Conservation (phyloP, 2,329 filamentous ascomycete genomes). For the Sordariomycetes sp. region DNA sequence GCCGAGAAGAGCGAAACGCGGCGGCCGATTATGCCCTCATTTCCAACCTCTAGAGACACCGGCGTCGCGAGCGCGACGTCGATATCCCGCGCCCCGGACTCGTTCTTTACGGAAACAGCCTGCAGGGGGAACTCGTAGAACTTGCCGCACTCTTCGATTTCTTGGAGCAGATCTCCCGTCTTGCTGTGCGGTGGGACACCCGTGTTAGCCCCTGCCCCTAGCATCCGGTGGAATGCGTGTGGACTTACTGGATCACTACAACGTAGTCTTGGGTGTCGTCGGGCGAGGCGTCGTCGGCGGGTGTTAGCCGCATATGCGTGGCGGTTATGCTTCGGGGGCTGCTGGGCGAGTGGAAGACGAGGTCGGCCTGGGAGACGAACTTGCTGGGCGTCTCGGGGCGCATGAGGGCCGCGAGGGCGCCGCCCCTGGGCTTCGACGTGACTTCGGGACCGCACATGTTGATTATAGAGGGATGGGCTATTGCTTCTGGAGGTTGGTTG, state of each 20-base stretch:
- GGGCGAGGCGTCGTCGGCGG: slow-evolving; percentile 11
- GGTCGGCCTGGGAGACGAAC: slow-evolving; percentile 18
- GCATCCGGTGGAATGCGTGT: background rate
- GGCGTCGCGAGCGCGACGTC: slow-evolving; percentile 19
- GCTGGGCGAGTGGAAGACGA: slow-evolving; percentile 31
- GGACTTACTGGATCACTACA: slow-evolving; percentile 33
- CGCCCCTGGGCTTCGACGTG: slow-evolving; percentile 27
- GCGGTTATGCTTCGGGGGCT: slow-evolving; percentile 23
- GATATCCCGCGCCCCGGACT: background rate
- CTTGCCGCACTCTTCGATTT: slow-evolving; percentile 1
- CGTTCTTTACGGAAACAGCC: background rate
- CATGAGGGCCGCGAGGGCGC: slow-evolving; percentile 33
- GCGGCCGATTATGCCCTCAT: slow-evolving; percentile 36
- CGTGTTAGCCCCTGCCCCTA: background rate
- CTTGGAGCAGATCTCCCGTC: background rate
- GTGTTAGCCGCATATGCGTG: slow-evolving; percentile 30
- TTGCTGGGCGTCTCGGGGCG: slow-evolving; percentile 11
- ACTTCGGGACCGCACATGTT: slow-evolving; percentile 33
- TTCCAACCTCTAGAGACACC: slow-evolving; percentile 31
- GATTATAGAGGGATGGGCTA: background rate
- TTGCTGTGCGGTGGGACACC: background rate
- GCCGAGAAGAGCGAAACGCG: slow-evolving; percentile 26
- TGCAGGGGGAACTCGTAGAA: slow-evolving; percentile 1
- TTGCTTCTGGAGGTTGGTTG: background rate
- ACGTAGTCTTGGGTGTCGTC: slow-evolving; percentile 12